Evolutionary conservation across 352 stramenopile species (phyloP).

Genomic region (Pythium myriotylum): DNA sequence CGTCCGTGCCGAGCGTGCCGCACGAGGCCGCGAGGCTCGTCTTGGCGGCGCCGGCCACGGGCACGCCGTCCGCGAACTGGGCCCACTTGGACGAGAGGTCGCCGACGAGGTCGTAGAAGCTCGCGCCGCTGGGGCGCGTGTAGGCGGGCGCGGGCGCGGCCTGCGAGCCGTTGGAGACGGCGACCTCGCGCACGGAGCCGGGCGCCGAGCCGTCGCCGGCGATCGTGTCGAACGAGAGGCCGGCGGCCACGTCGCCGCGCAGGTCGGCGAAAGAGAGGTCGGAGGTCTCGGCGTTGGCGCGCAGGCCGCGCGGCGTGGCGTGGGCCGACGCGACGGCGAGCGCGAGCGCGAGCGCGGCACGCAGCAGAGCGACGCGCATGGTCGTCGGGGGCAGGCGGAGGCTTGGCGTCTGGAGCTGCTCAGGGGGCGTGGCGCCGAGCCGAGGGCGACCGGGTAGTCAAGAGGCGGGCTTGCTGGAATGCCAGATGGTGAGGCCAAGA

Average conservation of each 20-base stretch:
- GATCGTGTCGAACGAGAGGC: conserved; percentile 14
- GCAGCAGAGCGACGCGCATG: neutral
- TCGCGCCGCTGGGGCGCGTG: conserved; percentile 7
- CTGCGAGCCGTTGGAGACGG: conserved; percentile 2
- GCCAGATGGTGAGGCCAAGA: neutral
- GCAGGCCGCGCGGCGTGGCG: conserved; percentile 10
- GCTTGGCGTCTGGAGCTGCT: too few relatives aligned
- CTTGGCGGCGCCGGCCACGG: conserved; percentile 16
- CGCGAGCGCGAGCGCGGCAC: neutral
- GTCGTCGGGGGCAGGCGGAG: neutral
- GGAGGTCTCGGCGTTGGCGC: conserved; percentile 5
- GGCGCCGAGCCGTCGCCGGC: neutral
- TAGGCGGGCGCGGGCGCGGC: conserved; percentile 6
- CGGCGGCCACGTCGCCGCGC: conserved; percentile 11
- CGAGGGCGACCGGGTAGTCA: neutral
- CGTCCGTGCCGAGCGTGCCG: conserved; percentile 2
- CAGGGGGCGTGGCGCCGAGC: neutral
- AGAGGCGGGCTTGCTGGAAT: neutral
- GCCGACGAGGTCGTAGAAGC: conserved; percentile 18
- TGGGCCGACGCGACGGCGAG: neutral
- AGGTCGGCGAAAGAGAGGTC: conserved; percentile 17
- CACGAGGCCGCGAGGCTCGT: conserved; percentile 10
- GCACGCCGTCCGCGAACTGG: conserved; percentile 15
- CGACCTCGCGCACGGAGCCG: conserved; percentile 12
- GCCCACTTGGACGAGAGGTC: conserved; percentile 23